A percentile compares a stretch with the other conserved stretches of the same genome.
phyloP scores from a whole-genome alignment of 179 eudicot species.

The Spergularia azorica region DNA sequence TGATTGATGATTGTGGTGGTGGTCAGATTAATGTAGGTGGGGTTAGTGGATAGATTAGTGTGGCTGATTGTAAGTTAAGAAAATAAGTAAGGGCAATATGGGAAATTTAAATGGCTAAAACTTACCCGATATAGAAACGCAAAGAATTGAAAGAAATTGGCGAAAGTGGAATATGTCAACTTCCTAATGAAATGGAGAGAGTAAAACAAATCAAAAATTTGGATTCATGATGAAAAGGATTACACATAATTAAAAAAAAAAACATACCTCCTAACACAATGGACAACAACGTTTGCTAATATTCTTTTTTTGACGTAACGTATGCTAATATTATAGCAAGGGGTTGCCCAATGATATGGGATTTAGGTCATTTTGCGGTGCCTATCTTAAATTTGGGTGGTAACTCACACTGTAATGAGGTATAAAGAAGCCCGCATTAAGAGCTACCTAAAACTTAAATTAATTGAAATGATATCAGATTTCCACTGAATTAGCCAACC shows the following conservation, averaged over 20 bases:
- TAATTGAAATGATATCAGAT: constrained; percentile 3
- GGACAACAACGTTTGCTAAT: not conserved
- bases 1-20: too few species aligned
- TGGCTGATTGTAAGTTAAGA: too few species aligned
- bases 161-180: too few species aligned
- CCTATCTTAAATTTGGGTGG: not conserved
- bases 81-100: too few species aligned
- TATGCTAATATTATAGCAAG: not conserved
- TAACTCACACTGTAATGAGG: constrained; percentile 10
- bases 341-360: constrained; percentile 14
- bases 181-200: too few species aligned
- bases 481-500: not conserved
- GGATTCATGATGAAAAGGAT: not conserved
- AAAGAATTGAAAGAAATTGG: too few species aligned
- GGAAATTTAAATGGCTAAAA: too few species aligned
- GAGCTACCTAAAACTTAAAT: constrained; percentile 5
- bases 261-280: not conserved
- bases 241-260: not conserved
- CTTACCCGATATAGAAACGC: too few species aligned
- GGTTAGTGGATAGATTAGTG: too few species aligned
- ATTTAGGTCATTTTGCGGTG: constrained; percentile 20
- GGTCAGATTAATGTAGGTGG: too few species aligned
- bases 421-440: not conserved
- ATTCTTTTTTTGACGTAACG: too few species aligned
- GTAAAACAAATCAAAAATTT: not conserved